Evolutionary conservation across 768 basidiomycete species (phyloP), one percentile per base, ranked within the genome.

Genomic region (Arthromyces matolae): DNA sequence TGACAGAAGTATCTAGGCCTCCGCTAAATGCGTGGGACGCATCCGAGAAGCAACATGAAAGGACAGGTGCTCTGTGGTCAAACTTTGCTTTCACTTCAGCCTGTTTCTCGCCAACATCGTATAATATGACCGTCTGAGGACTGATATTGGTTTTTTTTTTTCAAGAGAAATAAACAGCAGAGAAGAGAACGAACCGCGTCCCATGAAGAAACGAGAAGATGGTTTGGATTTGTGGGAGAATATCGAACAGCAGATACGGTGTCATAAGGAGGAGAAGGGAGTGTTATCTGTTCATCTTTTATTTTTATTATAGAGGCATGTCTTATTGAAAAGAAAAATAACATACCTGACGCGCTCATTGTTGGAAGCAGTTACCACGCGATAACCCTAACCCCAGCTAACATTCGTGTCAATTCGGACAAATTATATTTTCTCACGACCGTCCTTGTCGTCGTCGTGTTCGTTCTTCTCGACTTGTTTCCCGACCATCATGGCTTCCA

Each of bases 141-240:
- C 3, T 37, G 12, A 29, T 14, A 27, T 20, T 9, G 5, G 23
- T 3, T 12, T 8, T 35, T 34, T 6, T n/a, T n/a, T n/a, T n/a
- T n/a, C n/a, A n/a, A n/a, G n/a, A n/a, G n/a, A n/a, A n/a, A n/a
- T n/a, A n/a, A n/a, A n/a, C 23, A 35, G 49, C 47, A 20, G 37
- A 40, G 47, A 45, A 48, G 34, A 16, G 36, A 4, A 56, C 71
- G 23, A 58, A 77, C 79, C 19, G 89, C 81, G 66, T 98, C 95
- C 95, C 95, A 98, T 51, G 89, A 86, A 10, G 90, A 81, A 14
- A 89, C 89, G 0, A 97, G 69, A 1, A 98, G 69, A 16, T 86
- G 83, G 45, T 86, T 76, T 2, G 93, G 84, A 62, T 87, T 80
- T 3, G 76, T 75, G 1, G 92, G 88, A 18, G 92, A 90, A 66